These are phyloP conservation scores for Cytospora mali DNA, from an alignment of 2,329 filamentous ascomycete species.

Conservation along the genomic window DNA sequence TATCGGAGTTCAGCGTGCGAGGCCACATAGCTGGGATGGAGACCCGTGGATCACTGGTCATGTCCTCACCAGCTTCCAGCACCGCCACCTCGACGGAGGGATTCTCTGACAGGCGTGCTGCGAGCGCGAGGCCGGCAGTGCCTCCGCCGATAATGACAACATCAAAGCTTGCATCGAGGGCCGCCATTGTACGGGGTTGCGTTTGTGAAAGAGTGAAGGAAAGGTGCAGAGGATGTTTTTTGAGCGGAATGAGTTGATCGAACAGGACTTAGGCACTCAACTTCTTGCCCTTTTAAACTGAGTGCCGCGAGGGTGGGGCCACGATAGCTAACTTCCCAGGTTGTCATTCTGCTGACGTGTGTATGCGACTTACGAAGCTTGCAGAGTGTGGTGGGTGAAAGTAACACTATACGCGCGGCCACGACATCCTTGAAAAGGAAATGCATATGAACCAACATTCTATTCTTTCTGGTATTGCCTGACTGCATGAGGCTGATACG, in stretches of 20 bases:
- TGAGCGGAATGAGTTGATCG: not conserved
- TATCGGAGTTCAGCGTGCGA: conserved; percentile 29
- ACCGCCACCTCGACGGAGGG: conserved; percentile 41
- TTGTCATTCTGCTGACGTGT: no score
- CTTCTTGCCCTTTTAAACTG: not conserved
- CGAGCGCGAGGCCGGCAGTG: conserved; percentile 50
- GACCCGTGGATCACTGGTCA: conserved; percentile 39
- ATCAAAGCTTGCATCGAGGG: conserved; percentile 40
- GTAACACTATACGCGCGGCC: no score
- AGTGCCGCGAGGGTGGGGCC: not conserved
- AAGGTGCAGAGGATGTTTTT: not conserved
- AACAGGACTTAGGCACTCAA: not conserved
- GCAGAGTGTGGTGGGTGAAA: no score
- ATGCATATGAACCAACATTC: no score
- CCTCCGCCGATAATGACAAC: conserved; percentile 55
- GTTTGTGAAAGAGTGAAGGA: not conserved
- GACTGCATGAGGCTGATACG: no score
- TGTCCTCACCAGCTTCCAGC: conserved; percentile 43
- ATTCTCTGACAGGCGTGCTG: conserved; percentile 44
- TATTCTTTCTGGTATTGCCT: no score
- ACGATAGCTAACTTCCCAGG: no score
- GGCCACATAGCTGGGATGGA: conserved; percentile 38
- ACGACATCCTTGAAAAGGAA: no score
- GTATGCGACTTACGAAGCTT: no score
- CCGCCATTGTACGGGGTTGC: not conserved